Evolutionary conservation across 352 stramenopile genomes (phyloP), one percentile per base, ranked within the genome.

Genomic region (Proteromonas lacertae): DNA sequence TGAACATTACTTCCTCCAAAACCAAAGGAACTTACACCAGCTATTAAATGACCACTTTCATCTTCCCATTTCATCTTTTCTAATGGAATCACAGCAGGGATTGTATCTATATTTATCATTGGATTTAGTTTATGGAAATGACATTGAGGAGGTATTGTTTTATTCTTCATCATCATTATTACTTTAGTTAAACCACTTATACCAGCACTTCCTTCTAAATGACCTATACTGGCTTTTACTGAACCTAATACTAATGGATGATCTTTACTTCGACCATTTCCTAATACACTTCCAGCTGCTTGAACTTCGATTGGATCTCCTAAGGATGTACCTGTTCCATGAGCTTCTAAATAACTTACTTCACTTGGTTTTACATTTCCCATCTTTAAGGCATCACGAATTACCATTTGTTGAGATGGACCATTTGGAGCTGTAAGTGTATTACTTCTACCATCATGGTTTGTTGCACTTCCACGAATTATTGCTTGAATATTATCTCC

Each of bases 221-320:
- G 53, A 26, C 53, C 53, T 25, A 61, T 51, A 42, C 57, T 61
- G 28, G 23, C 52, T 41, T 61, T 61, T 14, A 61, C 42, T 18
- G 45, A 40, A 23, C 42, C 48, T 22, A 61, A 32, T 13, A 52
- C 32, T 16, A 57, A 44, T 21, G 53, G 51, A 16, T 19, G 35
- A 4, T 30, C 29, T 21, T 35, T 24, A 6, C 17, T 21, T 25
- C 46, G 42, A 34, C 25, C 29, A 30, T 25, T 5, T n/a, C 32
- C 18, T 32, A 31, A 36, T 18, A 53, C 36, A 8, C 25, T 25
- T 26, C 42, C 46, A 0, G 50, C 33, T 6, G 51, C 48, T 6
- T 21, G 37, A 17, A 50, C 38, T 34, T 61, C 53, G 4, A 61
- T 57, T 1, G 52, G 48, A 30, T 61, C 53, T 14, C 53, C 53